phyloP scores from a whole-genome alignment of 139 green algal genomes.

The Tetradesmus lagerheimii region DNA sequence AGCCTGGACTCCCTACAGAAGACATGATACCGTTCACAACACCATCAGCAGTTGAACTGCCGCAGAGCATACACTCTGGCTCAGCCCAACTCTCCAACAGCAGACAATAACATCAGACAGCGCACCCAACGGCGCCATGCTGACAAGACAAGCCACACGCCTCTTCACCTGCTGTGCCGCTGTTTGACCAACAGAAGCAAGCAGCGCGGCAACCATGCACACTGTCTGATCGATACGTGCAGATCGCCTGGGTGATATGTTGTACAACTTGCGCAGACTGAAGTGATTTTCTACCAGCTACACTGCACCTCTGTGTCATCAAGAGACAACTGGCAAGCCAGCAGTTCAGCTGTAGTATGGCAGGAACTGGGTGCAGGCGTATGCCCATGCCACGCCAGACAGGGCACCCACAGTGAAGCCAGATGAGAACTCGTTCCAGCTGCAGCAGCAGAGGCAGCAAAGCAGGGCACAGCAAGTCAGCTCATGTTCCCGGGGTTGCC shows the following conservation, averaged over 20 bases:
- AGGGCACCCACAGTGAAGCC: constrained; percentile 94
- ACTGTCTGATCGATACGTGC: too few relatives aligned
- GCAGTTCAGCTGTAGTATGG: constrained; percentile 78
- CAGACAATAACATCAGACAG: background rate
- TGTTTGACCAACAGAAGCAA: background rate
- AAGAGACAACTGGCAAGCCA: background rate
- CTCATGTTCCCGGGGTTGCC: background rate
- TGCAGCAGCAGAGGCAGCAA: constrained; percentile 48
- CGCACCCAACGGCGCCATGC: background rate
- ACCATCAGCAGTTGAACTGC: background rate
- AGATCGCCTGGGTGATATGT: background rate
- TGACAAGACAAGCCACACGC: background rate
- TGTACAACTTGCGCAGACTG: background rate
- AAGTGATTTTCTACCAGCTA: background rate
- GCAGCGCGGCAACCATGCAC: background rate
- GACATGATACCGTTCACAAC: background rate
- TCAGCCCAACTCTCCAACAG: background rate
- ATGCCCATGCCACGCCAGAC: constrained; percentile 91
- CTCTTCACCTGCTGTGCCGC: background rate
- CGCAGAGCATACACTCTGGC: background rate
- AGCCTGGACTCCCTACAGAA: background rate
- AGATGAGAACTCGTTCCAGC: constrained; percentile 92
- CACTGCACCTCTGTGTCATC: background rate
- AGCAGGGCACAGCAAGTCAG: background rate
- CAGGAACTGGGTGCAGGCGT: constrained; percentile 87